These are phyloP conservation scores for Fraxinus baroniana DNA, from an alignment of 305 asterid genomes.

Conservation along the genomic window DNA sequence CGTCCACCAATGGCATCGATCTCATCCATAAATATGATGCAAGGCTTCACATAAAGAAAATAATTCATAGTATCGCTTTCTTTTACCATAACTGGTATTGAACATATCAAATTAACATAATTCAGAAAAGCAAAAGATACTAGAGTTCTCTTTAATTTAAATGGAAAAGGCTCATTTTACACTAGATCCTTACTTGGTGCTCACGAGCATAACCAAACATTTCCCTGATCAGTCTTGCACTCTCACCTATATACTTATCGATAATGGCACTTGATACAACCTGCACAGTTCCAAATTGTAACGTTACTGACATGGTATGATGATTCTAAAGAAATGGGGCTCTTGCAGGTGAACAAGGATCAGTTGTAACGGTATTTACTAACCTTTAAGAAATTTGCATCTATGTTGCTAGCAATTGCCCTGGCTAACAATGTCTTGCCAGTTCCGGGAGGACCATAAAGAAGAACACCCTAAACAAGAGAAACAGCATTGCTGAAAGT, in stretches of 20 bases:
- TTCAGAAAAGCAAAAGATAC: neutral
- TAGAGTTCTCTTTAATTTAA: neutral
- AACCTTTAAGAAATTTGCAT: constrained; percentile 94
- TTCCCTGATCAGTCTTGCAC: constrained; percentile 94
- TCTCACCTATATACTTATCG: constrained; percentile 95
- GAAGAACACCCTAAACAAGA: constrained; percentile 81
- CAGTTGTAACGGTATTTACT: neutral
- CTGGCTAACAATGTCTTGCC: constrained; percentile 97
- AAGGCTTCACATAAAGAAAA: constrained; percentile 54
- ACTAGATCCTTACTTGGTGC: constrained; percentile 67
- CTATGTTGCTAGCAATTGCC: constrained; percentile 96
- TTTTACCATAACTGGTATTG: constrained; percentile 6
- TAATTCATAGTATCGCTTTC: neutral
- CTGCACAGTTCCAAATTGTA: constrained; percentile 39
- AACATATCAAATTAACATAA: constrained; percentile 1
- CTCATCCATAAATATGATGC: constrained; percentile 85
- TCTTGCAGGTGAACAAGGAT: constrained; percentile 1
- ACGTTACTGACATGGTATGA: constrained; percentile 17
- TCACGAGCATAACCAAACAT: constrained; percentile 98
- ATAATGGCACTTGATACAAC: constrained; percentile 98
- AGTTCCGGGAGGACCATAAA: constrained; percentile 97
- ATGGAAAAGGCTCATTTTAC: neutral
- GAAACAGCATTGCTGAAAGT: constrained; percentile 9
- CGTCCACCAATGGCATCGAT: constrained; percentile 89
- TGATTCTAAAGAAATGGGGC: neutral